Evolutionary conservation across 192 early-diverging fungal species (phyloP).

Genomic region (Linnemannia exigua): DNA sequence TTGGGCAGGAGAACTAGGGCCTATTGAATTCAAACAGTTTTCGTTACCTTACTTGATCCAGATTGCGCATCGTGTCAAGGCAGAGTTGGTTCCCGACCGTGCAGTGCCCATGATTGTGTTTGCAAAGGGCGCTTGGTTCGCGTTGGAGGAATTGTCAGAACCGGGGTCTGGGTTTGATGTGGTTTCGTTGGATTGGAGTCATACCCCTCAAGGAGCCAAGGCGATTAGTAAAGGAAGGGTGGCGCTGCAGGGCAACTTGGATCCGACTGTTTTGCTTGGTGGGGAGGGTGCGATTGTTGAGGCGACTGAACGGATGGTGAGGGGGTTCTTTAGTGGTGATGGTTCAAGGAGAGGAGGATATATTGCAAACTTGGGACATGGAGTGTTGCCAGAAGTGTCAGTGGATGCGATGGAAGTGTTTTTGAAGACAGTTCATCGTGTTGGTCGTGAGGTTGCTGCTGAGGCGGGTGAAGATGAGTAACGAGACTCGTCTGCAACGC

Average conservation of each 20-base stretch:
- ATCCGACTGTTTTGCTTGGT: slow-evolving; percentile 87
- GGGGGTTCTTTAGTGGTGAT: slow-evolving; percentile 65
- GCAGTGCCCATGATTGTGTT: slow-evolving; percentile 92
- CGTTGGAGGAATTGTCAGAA: slow-evolving; percentile 75
- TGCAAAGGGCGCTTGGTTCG: slow-evolving; percentile 92
- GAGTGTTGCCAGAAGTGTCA: slow-evolving; percentile 86
- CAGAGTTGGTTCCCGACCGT: slow-evolving; percentile 40
- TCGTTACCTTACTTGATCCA: slow-evolving; percentile 89
- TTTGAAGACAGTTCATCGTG: slow-evolving; percentile 75
- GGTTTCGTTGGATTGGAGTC: slow-evolving; percentile 93
- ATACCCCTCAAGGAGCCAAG: slow-evolving; percentile 74
- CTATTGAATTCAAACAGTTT: slow-evolving; percentile 82
- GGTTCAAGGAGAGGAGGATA: slow-evolving; percentile 76
- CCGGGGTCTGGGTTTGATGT: slow-evolving; percentile 79
- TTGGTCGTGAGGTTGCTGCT: slow-evolving; percentile 56
- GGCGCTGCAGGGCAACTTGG: slow-evolving; percentile 95
- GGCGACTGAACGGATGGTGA: slow-evolving; percentile 83
- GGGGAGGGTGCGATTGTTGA: slow-evolving; percentile 74
- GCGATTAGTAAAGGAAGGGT: slow-evolving; percentile 62
- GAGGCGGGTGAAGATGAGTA: background rate
- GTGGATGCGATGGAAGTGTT: slow-evolving; percentile 77
- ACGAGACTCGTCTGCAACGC: background rate
- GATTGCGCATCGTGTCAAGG: slow-evolving; percentile 84
- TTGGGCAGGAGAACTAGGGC: slow-evolving; percentile 91
- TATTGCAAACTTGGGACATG: slow-evolving; percentile 97